Conservation (phyloP, 768 basidiomycete genomes). For the Lenzites betulinus region DNA sequence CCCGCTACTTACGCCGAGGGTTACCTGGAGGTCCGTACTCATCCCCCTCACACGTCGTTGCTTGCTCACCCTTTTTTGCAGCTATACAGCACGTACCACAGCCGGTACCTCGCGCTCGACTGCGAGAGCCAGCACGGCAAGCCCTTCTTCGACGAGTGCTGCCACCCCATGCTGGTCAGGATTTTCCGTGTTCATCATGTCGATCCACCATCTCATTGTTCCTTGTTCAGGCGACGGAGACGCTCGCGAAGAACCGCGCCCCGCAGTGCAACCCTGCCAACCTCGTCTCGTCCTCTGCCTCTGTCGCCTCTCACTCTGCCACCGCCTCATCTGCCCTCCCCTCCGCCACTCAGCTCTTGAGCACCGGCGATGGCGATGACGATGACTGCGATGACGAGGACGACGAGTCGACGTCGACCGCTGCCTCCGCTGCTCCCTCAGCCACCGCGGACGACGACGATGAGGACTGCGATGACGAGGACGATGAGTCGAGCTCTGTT, state of each 20-base stretch:
- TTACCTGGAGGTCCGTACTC: slow-evolving; percentile 45
- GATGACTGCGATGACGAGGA: slow-evolving; percentile 18
- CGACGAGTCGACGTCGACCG: slow-evolving; percentile 10
- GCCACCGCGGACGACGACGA: slow-evolving; percentile 28
- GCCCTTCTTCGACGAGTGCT: slow-evolving; percentile 65
- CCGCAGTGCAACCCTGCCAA: slow-evolving; percentile 55
- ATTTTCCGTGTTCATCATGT: background rate
- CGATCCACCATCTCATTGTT: background rate
- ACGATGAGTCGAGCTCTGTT: slow-evolving; percentile 13
- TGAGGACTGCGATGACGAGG: slow-evolving; percentile 37
- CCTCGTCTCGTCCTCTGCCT: slow-evolving; percentile 25
- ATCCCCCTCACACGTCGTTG: background rate
- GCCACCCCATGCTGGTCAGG: slow-evolving; percentile 67
- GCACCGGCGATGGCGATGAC: slow-evolving; percentile 13
- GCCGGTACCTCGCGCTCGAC: slow-evolving; percentile 59
- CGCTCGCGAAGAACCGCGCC: slow-evolving; percentile 46
- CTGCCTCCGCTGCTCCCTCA: slow-evolving; percentile 29
- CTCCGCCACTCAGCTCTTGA: slow-evolving; percentile 22
- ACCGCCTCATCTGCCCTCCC: slow-evolving; percentile 22
- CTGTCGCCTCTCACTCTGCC: slow-evolving; percentile 21
- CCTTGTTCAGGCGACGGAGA: slow-evolving; percentile 49
- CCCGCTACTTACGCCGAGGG: slow-evolving; percentile 40
- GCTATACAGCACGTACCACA: slow-evolving; percentile 59
- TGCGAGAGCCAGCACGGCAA: slow-evolving; percentile 43
- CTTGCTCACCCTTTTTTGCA: slow-evolving; percentile 27